Percentiles rank a stretch among this genome's conserved stretches.
Evolutionary conservation across 371 early-diverging fungal species (phyloP).

Genomic region (Lichtheimia hyalospora): DNA sequence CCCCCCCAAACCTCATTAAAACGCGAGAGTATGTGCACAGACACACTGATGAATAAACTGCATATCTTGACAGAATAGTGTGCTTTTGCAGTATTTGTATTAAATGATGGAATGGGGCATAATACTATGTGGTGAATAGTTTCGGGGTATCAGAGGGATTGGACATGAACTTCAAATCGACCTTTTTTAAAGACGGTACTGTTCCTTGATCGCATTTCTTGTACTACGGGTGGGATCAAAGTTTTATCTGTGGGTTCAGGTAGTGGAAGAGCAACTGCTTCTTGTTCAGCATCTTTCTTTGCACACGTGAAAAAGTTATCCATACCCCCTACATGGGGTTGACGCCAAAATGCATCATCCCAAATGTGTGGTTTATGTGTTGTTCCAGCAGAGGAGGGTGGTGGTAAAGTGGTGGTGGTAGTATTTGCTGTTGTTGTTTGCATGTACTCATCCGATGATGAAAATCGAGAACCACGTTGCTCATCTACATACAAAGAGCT

Average conservation of each 20-base stretch:
- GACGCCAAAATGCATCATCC: constrained; percentile 38
- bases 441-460: constrained; percentile 1
- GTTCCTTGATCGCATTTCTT: constrained; percentile 7
- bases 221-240: constrained; percentile 17
- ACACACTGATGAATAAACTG: too few relatives aligned
- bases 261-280: not conserved
- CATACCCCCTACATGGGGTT: constrained; percentile 7
- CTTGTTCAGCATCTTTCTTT: not conserved
- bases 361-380: constrained; percentile 27
- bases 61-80: too few relatives aligned
- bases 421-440: not conserved
- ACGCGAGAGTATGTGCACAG: too few relatives aligned
- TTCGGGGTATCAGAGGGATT: too few relatives aligned
- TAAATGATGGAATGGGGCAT: too few relatives aligned
- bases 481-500: constrained; percentile 8
- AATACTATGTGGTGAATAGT: too few relatives aligned
- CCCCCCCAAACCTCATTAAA: too few relatives aligned
- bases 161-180: constrained; percentile 36
- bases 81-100: too few relatives aligned
- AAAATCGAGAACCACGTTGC: not conserved
- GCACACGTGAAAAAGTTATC: not conserved
- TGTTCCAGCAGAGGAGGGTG: constrained; percentile 3
- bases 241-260: constrained; percentile 21
- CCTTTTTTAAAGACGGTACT: constrained; percentile 31
- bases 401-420: constrained; percentile 4